These are phyloP conservation scores for Thalassiosira delicatula DNA, from an alignment of 352 stramenopile species.

Conservation along the genomic window DNA sequence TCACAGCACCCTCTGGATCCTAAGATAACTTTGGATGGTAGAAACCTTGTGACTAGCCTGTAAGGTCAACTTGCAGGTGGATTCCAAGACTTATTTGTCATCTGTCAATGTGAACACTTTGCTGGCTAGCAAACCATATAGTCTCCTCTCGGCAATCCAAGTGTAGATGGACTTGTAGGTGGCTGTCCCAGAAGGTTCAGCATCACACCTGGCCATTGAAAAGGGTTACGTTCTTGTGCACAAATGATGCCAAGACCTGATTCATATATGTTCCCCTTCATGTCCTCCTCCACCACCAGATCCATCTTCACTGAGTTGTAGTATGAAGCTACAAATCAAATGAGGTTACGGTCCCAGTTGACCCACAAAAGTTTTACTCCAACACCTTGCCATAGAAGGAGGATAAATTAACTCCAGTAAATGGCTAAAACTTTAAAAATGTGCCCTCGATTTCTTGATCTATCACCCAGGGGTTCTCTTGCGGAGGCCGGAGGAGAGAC, in stretches of 20 bases:
- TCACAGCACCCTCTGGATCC: constrained; percentile 62
- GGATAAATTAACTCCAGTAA: too few species aligned
- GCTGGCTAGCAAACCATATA: constrained; percentile 38
- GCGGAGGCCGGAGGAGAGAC: too few species aligned
- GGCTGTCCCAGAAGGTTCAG: constrained; percentile 61
- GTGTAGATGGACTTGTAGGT: constrained; percentile 52
- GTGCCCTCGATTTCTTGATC: too few species aligned
- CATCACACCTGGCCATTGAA: constrained; percentile 32
- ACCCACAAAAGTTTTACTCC: too few species aligned
- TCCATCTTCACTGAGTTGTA: constrained; percentile 32
- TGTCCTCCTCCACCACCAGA: constrained; percentile 6
- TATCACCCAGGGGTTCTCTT: too few species aligned
- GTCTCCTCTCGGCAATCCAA: constrained; percentile 43
- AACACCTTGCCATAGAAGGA: too few species aligned
- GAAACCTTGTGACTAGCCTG: constrained; percentile 22
- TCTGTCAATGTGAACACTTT: constrained; percentile 62
- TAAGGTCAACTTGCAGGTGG: constrained; percentile 23
- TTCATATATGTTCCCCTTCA: background rate
- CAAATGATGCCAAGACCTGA: background rate
- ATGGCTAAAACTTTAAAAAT: too few species aligned
- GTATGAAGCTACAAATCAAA: constrained; percentile 58
- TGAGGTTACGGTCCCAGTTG: constrained; percentile 51
- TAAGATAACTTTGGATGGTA: constrained; percentile 33
- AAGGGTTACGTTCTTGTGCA: background rate
- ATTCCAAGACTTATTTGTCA: constrained; percentile 34